These are phyloP conservation scores for Schoenoplectus tabernaemontani DNA, from an alignment of 202 grass and related monocot genomes.

Conservation along the genomic window DNA sequence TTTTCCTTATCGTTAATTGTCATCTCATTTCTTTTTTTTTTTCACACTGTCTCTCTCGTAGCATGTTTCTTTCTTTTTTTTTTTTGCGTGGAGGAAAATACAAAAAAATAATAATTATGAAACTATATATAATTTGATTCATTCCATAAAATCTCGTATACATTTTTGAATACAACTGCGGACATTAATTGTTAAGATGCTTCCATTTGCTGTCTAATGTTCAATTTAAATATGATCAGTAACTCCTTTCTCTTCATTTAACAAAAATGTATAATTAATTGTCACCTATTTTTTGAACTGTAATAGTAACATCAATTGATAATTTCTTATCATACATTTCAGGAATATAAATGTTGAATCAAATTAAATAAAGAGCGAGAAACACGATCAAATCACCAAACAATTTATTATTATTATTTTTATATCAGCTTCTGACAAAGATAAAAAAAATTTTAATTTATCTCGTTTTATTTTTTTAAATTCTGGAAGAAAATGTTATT, in stretches of 20 bases:
- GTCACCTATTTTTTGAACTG: neutral
- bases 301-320: neutral
- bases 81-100: too few species aligned
- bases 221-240: neutral
- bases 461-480: too few species aligned
- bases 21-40: too few species aligned
- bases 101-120: too few species aligned
- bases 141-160: too few species aligned
- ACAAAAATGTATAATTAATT: neutral
- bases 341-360: conserved; percentile 19
- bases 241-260: too few species aligned
- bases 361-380: neutral
- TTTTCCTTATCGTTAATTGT: neutral
- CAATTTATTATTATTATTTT: neutral
- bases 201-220: neutral
- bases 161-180: neutral
- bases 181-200: neutral
- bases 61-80: neutral
- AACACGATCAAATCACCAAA: neutral
- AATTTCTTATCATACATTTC: neutral
- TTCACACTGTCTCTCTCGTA: too few species aligned
- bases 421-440: neutral
- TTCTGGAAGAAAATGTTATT: too few species aligned
- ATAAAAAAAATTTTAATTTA: too few species aligned
- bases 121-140: too few species aligned